Base-by-base conservation (phyloP, 169 alveolate genomes). In the Eimeria maxima region DNA sequence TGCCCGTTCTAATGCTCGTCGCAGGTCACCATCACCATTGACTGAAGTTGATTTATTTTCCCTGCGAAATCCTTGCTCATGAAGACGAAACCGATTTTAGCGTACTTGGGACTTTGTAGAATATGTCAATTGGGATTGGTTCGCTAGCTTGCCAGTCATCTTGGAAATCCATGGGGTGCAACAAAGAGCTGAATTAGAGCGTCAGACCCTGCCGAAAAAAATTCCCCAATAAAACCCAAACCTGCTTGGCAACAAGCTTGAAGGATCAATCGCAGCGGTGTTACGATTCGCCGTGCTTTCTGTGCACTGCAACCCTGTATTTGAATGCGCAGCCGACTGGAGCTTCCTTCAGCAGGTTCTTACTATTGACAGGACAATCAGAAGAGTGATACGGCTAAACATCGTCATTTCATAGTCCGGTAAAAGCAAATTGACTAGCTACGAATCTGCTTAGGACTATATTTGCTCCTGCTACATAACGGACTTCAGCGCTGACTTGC, bases 141-240 rank as follows among this genome's bases (percentile, higher is more conserved):
- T 81, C 96, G 87, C 94, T 83, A 14, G 94, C 93, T 42, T 93
- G 96, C 96, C 96, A 93, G 45, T 87, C 96, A 80, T 93, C 96
- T 69, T 93, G 96, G 42, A 93, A 83, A 53, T 83, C 91, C 60
- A 93, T 10, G 0, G 96, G 96, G 45, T 93, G 96, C 45, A 93
- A 38, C 76, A 88, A 74, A 0, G 96, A 93, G 89, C 96, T 93
- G 93, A n/a, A 3, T 53, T 8, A 14, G n/a, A n/a, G 6, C 3
- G 67, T 45, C 81, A 33, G 22, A 44, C 63, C 20, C 7, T 44
- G 3, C 4, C 44, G 44, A 7, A 10, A 45, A 60, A 27, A 27
- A 7, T 13, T 44, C 22, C 5, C 44, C 44, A 67, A 14, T 14
- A 71, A 18, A 18, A 33, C 8, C 38, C 80, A 42, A 18, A 86